Conservation (phyloP, 106 monocot genomes). For the Dendrobium catenatum region DNA sequence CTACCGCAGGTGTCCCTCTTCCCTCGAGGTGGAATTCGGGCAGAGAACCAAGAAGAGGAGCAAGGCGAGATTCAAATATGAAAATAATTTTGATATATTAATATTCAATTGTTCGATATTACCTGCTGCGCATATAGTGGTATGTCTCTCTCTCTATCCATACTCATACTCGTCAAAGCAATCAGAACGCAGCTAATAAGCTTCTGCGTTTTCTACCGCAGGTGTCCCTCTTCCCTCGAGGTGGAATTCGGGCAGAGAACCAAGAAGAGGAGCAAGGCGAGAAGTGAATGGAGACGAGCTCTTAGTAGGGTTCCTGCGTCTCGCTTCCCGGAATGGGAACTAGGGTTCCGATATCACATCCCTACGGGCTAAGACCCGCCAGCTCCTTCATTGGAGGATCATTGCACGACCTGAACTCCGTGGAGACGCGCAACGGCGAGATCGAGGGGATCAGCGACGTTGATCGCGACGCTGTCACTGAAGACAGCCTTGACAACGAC, state of each 20-base stretch:
- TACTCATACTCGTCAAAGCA: too few relatives aligned
- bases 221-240: too few relatives aligned
- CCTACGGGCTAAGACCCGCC: constrained; percentile 34
- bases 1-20: too few relatives aligned
- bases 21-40: background rate
- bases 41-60: background rate
- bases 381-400: constrained; percentile 48
- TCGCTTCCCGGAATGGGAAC: constrained; percentile 20
- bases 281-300: background rate
- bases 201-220: too few relatives aligned
- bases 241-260: background rate
- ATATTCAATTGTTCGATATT: too few relatives aligned
- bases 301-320: background rate
- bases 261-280: background rate
- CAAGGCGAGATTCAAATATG: background rate
- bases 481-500: constrained; percentile 68
- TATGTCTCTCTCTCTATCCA: too few relatives aligned
- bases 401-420: constrained; percentile 70
- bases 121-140: too few relatives aligned
- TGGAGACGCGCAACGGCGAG: constrained; percentile 43
- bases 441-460: constrained; percentile 76
- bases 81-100: too few relatives aligned
- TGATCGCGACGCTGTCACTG: constrained; percentile 66
- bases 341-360: constrained; percentile 51
- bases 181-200: too few relatives aligned